phyloP scores from a whole-genome alignment of 495 filamentous ascomycete genomes.

The Cudoniella acicularis region DNA sequence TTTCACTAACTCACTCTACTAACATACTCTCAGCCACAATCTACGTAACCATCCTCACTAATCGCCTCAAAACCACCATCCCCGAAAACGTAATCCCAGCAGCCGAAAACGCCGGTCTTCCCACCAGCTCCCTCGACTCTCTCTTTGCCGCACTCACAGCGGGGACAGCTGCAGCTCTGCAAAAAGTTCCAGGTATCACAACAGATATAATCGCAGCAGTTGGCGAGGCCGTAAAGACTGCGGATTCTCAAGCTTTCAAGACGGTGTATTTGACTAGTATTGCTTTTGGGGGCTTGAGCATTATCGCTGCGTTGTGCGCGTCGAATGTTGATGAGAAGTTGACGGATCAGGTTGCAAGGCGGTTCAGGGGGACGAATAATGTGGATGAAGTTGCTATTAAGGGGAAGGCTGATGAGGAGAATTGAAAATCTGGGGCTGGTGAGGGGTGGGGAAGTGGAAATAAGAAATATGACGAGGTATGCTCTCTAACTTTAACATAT shows the following conservation, averaged over 20 bases:
- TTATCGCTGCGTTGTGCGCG: slow-evolving; percentile 12
- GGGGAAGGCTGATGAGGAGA: neutral
- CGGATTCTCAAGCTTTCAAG: slow-evolving; percentile 9
- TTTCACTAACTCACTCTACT: neutral
- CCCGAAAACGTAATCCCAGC: slow-evolving; percentile 33
- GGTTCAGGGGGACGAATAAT: neutral
- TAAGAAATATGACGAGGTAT: too few species aligned
- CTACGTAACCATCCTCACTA: slow-evolving; percentile 40
- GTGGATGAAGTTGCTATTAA: neutral
- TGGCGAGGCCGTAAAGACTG: slow-evolving; percentile 29
- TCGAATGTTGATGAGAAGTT: slow-evolving; percentile 6
- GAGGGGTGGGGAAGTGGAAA: too few species aligned
- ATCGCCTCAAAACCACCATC: slow-evolving; percentile 31
- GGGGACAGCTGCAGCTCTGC: slow-evolving; percentile 18
- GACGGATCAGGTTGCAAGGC: slow-evolving; percentile 10
- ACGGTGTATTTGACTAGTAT: slow-evolving; percentile 12
- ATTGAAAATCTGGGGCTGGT: too few species aligned
- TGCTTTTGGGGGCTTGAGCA: slow-evolving; percentile 10
- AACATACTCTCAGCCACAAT: slow-evolving; percentile 18
- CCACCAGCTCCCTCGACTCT: slow-evolving; percentile 28
- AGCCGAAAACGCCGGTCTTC: slow-evolving; percentile 35
- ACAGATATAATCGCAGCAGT: slow-evolving; percentile 30
- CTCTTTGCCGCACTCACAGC: slow-evolving; percentile 33
- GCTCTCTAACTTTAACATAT: too few species aligned
- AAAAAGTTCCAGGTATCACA: slow-evolving; percentile 38